Base-by-base conservation (phyloP, 1,139 yeast genomes). In the Pichia sp. region DNA sequence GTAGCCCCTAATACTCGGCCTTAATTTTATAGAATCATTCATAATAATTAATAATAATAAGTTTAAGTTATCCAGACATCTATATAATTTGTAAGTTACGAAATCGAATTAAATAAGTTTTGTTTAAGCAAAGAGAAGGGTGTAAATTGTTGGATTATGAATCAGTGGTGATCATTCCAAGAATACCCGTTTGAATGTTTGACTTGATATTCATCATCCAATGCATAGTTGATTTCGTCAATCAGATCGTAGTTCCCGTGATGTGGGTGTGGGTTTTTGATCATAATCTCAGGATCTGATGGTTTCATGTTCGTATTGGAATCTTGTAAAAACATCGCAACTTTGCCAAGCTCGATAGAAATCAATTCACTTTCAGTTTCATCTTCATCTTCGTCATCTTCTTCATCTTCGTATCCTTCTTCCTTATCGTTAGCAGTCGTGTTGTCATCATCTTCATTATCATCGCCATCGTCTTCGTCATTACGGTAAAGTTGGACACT, bases 151-250 rank as follows among this genome's bases (percentile, higher is more conserved):
- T 15, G 10, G 3, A 17, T 22, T 39, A 12, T n/a, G 22, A 33
- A 17, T 24, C 15, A 38, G 15, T 19, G 18, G 20, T 31, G 28
- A 3, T 21, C 33, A 34, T 30, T 20, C 50, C 43, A 40, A n/a
- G 38, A 32, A 28, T 36, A 41, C 5, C 41, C 8, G 18, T 40
- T 22, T 7, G 28, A 24, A 40, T 42, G 37, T 24, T 34, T 36
- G 12, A 36, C 41, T 46, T 17, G 48, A 43, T 22, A 42, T 34
- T 60, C 61, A 30, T 58, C 62, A 44, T 58, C 59, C 34, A 60
- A 52, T 9, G 58, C 58, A 44, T 50, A 54, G 38, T 53, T 50
- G 18, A 59, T 55, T 3, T 53, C 56, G 30, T 57, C 60, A 31
- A 55, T 51, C 19, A 56, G 40, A 38, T 52, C 51, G 22, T 36